Conservation (phyloP, 2,329 filamentous ascomycete genomes). For the Uncinocarpus reesii region DNA sequence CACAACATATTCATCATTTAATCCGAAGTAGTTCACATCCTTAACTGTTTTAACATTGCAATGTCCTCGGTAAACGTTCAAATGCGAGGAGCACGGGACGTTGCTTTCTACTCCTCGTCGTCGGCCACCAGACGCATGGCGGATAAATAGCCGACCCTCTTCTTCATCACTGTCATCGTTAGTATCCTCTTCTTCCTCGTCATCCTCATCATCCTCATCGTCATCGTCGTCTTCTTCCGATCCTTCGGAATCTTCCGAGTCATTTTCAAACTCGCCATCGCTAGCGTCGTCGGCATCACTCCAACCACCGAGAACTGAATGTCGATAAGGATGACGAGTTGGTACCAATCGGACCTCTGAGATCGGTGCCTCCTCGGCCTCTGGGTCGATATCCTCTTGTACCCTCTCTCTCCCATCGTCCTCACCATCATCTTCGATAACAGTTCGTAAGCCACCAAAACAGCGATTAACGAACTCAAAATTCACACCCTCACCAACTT, state of each 20-base stretch:
- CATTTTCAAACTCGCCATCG: too few relatives aligned
- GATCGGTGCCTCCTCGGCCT: constrained; percentile 38
- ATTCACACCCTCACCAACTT: constrained; percentile 45
- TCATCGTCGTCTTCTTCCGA: constrained; percentile 18
- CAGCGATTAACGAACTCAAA: constrained; percentile 50
- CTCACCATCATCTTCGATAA: constrained; percentile 31
- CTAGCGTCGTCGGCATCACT: constrained; percentile 4
- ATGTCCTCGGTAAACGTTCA: constrained; percentile 51
- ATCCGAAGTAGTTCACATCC: constrained; percentile 58
- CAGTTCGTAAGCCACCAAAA: constrained; percentile 49
- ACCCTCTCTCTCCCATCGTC: constrained; percentile 35
- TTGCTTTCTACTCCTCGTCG: constrained; percentile 45
- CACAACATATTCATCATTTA: constrained; percentile 58
- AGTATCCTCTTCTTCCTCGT: constrained; percentile 25
- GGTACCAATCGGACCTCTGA: constrained; percentile 26
- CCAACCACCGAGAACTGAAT: constrained; percentile 12
- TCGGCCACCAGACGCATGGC: constrained; percentile 34
- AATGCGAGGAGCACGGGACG: constrained; percentile 48
- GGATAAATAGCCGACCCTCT: constrained; percentile 32
- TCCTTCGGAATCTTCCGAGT: constrained; percentile 9
- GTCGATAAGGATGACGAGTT: background rate
- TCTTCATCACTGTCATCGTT: constrained; percentile 28
- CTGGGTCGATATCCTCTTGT: constrained; percentile 40
- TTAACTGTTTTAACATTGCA: constrained; percentile 60
- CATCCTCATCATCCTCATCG: constrained; percentile 24